Base-by-base conservation (phyloP, 139 green algal species). In the Ettlia oleoabundans region DNA sequence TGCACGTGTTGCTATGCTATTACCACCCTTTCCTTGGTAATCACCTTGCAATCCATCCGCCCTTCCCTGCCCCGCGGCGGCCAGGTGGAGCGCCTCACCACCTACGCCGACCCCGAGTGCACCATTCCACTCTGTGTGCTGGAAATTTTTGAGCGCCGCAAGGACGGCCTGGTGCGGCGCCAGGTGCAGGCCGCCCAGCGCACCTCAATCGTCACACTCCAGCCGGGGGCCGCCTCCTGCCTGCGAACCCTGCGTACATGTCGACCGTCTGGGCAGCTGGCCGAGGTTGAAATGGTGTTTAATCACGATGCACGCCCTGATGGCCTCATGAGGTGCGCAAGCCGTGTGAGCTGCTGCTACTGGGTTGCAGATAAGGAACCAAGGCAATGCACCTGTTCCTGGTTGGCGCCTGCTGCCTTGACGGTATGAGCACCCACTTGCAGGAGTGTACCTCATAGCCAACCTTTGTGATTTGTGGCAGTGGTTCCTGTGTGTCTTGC, bases 81-180 rank as follows among this genome's bases (percentile, higher is more conserved):
- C 3, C 73, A 80, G 73, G 33, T 81, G 15, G 75, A 81, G 40
- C 75, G 75, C 33, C 40, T 81, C 33, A 81, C 75, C 10, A 81
- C 75, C 0, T 81, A 62, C n/a, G 28, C 43, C 67, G 94, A 79
- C 86, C 86, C n/a, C 71, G 73, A 80, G 53, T 69, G 65, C 66
- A 47, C 32, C 47, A 1, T 21, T 1, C 63, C 66, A 18, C 28
- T 65, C 30, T 68, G 47, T 4, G 33, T 77, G 65, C 55, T 74
- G 1, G 91, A 96, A 83, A 74, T 65, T 42, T 96, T 94, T 71
- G 67, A 83, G 13, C 84, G 92, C 19, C 89, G 92, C 13, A 89
- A 91, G 53, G 94, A 97, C 79, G 84, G 88, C 24, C 82, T 98
- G 62, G 76, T 90, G 41, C 78, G 74, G 30, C 87, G 93, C 0